These are phyloP conservation scores for Nelumbo lutea DNA, from an alignment of 164 flowering plant species.

Conservation along the genomic window DNA sequence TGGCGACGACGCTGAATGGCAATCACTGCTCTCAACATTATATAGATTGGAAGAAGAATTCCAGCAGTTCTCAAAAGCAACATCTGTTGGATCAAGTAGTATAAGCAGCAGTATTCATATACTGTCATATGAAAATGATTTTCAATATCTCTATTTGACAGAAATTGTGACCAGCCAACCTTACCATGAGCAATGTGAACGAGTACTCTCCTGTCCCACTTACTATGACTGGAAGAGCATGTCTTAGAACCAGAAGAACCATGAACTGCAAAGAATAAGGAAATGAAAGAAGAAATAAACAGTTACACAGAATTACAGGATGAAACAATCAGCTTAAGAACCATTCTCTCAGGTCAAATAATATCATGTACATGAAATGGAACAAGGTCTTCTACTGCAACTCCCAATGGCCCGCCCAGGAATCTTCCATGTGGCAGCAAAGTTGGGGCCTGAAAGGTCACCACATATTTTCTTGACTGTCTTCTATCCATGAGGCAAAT, in stretches of 20 bases:
- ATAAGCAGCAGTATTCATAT: not conserved
- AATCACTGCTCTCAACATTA: slow-evolving; percentile 48
- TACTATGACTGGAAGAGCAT: slow-evolving; percentile 43
- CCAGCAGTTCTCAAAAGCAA: slow-evolving; percentile 55
- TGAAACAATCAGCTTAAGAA: not conserved
- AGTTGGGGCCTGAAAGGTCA: too few relatives aligned
- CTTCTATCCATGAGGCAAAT: too few relatives aligned
- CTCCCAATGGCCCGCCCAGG: not conserved
- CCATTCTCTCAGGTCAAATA: not conserved
- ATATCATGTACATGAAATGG: not conserved
- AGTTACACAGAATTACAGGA: not conserved
- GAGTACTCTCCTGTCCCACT: slow-evolving; percentile 44
- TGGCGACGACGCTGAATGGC: slow-evolving; percentile 45
- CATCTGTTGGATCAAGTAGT: slow-evolving; percentile 30
- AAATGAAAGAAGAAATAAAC: slow-evolving; percentile 6
- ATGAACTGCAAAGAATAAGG: slow-evolving; percentile 35
- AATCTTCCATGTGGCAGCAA: too few relatives aligned
- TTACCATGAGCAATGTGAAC: slow-evolving; percentile 35
- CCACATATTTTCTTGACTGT: too few relatives aligned
- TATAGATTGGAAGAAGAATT: slow-evolving; percentile 64
- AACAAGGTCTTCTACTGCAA: not conserved
- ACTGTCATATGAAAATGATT: not conserved
- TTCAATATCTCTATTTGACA: not conserved
- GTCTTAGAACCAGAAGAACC: slow-evolving; percentile 47
- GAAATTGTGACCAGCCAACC: not conserved